Percentiles rank a stretch among this genome's conserved stretches.
Evolutionary conservation across 2,329 filamentous ascomycete genomes (phyloP).

Genomic region (Colletotrichum lini): DNA sequence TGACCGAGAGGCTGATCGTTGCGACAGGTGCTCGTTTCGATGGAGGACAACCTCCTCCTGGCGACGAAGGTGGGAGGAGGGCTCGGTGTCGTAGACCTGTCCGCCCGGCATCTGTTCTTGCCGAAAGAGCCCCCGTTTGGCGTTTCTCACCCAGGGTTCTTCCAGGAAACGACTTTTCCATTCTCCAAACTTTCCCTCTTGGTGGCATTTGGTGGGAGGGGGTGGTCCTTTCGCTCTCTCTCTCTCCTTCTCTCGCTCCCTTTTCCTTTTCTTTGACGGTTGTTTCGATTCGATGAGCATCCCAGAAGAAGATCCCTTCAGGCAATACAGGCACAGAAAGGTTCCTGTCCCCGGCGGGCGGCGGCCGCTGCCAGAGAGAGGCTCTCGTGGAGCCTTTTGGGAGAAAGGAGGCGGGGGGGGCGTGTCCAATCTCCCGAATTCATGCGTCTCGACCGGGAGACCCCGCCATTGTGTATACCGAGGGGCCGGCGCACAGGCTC

Average conservation of each 20-base stretch:
- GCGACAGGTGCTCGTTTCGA: slow-evolving; percentile 9
- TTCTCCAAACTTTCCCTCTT: slow-evolving; percentile 7
- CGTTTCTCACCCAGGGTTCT: slow-evolving; percentile 6
- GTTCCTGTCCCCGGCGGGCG: neutral
- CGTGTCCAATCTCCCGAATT: slow-evolving; percentile 41
- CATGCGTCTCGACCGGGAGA: slow-evolving; percentile 39
- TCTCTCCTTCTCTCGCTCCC: neutral
- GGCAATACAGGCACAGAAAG: neutral
- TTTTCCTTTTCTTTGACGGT: slow-evolving; percentile 5
- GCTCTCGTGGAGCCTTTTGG: slow-evolving; percentile 1
- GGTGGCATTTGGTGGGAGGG: neutral
- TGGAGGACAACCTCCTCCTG: neutral
- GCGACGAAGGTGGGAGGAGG: neutral
- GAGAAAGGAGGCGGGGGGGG: slow-evolving; percentile 5
- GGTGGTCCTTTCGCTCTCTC: too few relatives aligned
- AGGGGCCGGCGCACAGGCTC: slow-evolving; percentile 6
- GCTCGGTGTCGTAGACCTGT: slow-evolving; percentile 12
- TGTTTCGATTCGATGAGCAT: slow-evolving; percentile 38
- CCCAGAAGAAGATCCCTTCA: slow-evolving; percentile 28
- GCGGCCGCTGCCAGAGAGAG: neutral
- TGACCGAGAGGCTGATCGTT: neutral
- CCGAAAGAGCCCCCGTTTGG: slow-evolving; percentile 12
- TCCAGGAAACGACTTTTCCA: slow-evolving; percentile 11
- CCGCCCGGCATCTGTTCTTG: slow-evolving; percentile 6
- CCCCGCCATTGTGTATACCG: slow-evolving; percentile 32